Base-by-base conservation (phyloP, 1,139 yeast species). In the Ogataea hybrid region DNA sequence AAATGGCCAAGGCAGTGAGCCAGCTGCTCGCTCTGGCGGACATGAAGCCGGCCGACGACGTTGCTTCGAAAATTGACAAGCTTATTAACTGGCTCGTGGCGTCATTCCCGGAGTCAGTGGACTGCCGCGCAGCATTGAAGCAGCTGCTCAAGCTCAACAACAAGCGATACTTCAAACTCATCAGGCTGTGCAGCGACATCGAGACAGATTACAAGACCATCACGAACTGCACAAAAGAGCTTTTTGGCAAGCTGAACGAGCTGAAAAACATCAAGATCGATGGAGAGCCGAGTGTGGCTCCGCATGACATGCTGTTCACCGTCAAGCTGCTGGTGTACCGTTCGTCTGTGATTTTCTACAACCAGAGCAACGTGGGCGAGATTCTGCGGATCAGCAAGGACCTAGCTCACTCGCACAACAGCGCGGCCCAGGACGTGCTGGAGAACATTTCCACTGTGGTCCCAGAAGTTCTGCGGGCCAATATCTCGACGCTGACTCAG, bases 401-500 rank as follows among this genome's bases (percentile, higher is more conserved):
- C 32, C n/a, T 58, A 0, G 39, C 55, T 2, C 61, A 64, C 33
- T 58, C 62, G 7, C 62, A 67, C 43, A 56, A 62, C 23, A 52
- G 62, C 1, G 54, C 67, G 1, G 73, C 88, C 0, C 76, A 76
- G 48, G 74, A 71, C 28, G 49, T 85, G 6, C 64, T 88, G 23
- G 80, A 78, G 47, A 71, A 76, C 30, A 74, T 87, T 6, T 81
- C 96, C 0, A 56, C 63, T 3, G 69, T 74, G 3, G 69, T 77
- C 35, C 96, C 96, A 0, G 74, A 75, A 14, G 78, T 84, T 1
- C 75, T 87, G 58, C 77, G 77, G 51, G 72, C 73, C 31, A 85
- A 85, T 54, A 67, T 84, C 4, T 64, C 69, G 10, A 71, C 72
- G 8, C 64, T 88, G 41, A 67, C 74, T 1, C 62, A 70, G 0